Evolutionary conservation across 768 basidiomycete species (phyloP), one percentile per base, ranked within the genome.

Genomic region (Ephemerocybe angulata): DNA sequence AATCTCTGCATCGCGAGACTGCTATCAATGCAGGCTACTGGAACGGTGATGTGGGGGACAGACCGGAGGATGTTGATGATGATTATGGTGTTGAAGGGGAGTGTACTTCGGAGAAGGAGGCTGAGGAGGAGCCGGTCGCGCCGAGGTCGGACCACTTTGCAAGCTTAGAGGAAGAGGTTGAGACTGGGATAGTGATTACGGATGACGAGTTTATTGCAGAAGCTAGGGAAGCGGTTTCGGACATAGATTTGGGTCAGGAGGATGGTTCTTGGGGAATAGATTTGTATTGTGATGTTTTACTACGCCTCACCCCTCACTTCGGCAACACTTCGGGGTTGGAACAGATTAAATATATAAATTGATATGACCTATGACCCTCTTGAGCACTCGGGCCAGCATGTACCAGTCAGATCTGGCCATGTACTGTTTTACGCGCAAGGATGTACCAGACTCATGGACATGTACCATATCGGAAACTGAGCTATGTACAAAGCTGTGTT

Each of bases 11-110:
- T 33, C 54, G 60, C 15, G 50, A 61, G 40, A 17, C 58, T 3
- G 65, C 65, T 3, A 63, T 67, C 24, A 56, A 42, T 53, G 42
- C 58, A 29, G 66, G 66, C 1, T 67, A 65, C 47, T 67, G 66
- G 66, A 55, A 47, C n/a, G 62, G 56, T 5, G 62, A 67, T 52
- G 52, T 52, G 3, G 66, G 60, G 6, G 66, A 67, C 50, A 41
- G 60, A 46, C 17, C 55, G 4, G 24, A 35, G 0, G 38, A 21
- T 3, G 58, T 56, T 0, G 35, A 44, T 31, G 52, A 53, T 11
- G 35, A 50, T 2, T 60, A 59, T 46, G 60, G 57, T 52, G 55
- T 42, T 3, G 59, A 61, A 25, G 58, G 7, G 28, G 47, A 17
- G 35, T 50, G 21, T 46, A 44, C 21, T 42, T 24, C 56, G 1